Evolutionary conservation across 345 rosid species (phyloP).

Genomic region (Heritiera fomes): DNA sequence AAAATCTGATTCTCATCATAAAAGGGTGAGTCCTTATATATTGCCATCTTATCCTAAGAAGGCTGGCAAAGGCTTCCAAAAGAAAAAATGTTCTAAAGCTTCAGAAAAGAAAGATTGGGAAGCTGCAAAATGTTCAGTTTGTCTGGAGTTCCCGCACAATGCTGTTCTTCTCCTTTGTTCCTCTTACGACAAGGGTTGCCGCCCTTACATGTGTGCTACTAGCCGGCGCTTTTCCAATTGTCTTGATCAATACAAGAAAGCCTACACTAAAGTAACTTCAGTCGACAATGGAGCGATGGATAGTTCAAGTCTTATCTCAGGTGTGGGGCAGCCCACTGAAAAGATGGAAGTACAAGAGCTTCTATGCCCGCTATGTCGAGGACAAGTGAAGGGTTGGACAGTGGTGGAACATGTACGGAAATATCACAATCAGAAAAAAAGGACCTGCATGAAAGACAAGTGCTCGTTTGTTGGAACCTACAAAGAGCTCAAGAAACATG

Average conservation of each 20-base stretch:
- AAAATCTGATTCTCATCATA: slow-evolving; percentile 29
- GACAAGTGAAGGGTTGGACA: slow-evolving; percentile 94
- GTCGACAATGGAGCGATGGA: slow-evolving; percentile 31
- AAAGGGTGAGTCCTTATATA: slow-evolving; percentile 31
- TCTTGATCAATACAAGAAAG: slow-evolving; percentile 82
- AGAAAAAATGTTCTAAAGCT: slow-evolving; percentile 38
- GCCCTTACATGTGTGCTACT: slow-evolving; percentile 94
- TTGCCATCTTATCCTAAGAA: slow-evolving; percentile 45
- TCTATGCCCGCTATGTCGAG: slow-evolving; percentile 81
- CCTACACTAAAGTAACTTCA: slow-evolving; percentile 53
- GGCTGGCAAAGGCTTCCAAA: slow-evolving; percentile 29
- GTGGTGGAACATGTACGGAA: slow-evolving; percentile 75
- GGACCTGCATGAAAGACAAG: slow-evolving; percentile 76
- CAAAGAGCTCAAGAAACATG: slow-evolving; percentile 71
- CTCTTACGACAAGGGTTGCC: slow-evolving; percentile 84
- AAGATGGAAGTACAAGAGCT: slow-evolving; percentile 61
- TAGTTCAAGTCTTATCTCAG: slow-evolving; percentile 28
- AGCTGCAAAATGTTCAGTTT: slow-evolving; percentile 64
- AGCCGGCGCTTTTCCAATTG: slow-evolving; percentile 79
- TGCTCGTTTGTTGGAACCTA: slow-evolving; percentile 69
- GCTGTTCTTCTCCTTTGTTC: slow-evolving; percentile 85
- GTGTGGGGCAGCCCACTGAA: slow-evolving; percentile 28
- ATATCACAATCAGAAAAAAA: slow-evolving; percentile 63
- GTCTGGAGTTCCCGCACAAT: slow-evolving; percentile 84
- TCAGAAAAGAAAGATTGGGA: slow-evolving; percentile 66